Evolutionary conservation across 2,329 filamentous ascomycete genomes (phyloP).

Genomic region (Fusarium denticulatum): DNA sequence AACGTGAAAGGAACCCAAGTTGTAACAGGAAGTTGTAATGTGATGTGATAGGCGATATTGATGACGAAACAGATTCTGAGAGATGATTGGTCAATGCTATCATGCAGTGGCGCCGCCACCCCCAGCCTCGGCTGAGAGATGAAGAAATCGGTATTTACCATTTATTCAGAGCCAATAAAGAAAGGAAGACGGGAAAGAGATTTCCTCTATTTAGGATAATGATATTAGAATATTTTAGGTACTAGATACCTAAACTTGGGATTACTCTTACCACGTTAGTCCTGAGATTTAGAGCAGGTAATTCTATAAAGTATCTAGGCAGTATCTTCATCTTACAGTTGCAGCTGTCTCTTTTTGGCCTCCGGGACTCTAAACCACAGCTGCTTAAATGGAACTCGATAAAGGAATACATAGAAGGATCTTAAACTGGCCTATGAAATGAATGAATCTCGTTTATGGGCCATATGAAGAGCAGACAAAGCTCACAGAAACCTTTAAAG

Average conservation of each 20-base stretch:
- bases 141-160: not conserved
- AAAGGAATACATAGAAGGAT: not conserved
- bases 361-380: not conserved
- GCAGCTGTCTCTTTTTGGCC: not conserved
- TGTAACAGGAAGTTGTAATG: constrained; percentile 14
- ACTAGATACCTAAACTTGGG: not conserved
- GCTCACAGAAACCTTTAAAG: not conserved
- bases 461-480: no score
- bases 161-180: not conserved
- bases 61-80: constrained; percentile 38
- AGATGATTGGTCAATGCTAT: constrained; percentile 32
- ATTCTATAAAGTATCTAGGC: not conserved
- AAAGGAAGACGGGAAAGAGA: not conserved
- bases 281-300: not conserved
- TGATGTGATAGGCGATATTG: constrained; percentile 31
- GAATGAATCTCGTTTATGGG: not conserved
- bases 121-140: constrained; percentile 6
- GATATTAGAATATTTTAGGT: not conserved
- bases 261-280: no score
- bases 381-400: no score
- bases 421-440: not conserved
- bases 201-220: not conserved
- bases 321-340: not conserved
- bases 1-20: constrained; percentile 4
- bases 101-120: not conserved